Conservation (phyloP, 192 early-diverging fungal species). For the Backusella macrospora region DNA sequence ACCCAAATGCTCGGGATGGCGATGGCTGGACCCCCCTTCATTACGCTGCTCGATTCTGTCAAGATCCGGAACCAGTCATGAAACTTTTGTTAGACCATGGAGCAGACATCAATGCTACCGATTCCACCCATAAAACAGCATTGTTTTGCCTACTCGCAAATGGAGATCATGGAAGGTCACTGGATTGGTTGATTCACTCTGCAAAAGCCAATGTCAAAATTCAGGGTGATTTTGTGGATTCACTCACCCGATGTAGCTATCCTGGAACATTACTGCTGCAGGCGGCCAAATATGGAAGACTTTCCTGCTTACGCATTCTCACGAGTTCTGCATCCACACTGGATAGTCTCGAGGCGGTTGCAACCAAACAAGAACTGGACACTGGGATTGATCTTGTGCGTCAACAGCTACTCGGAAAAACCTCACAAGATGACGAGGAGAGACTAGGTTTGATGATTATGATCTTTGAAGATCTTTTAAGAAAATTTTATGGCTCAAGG, state of each 20-base stretch:
- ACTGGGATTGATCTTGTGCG: slow-evolving; percentile 15
- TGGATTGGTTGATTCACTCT: slow-evolving; percentile 25
- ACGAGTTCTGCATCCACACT: slow-evolving; percentile 14
- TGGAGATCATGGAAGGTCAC: slow-evolving; percentile 24
- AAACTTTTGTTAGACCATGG: slow-evolving; percentile 29
- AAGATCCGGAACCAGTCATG: slow-evolving; percentile 17
- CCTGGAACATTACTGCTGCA: slow-evolving; percentile 32
- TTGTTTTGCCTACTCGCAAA: slow-evolving; percentile 39
- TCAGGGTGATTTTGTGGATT: slow-evolving; percentile 31
- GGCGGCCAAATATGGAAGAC: slow-evolving; percentile 37
- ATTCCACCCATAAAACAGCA: slow-evolving; percentile 30
- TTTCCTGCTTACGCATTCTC: slow-evolving; percentile 26
- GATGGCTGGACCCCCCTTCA: slow-evolving; percentile 65
- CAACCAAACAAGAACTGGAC: slow-evolving; percentile 15
- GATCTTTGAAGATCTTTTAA: slow-evolving; percentile 8
- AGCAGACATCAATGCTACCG: slow-evolving; percentile 37
- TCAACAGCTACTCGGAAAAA: slow-evolving; percentile 1
- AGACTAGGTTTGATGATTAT: slow-evolving; percentile 5
- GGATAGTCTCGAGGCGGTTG: not conserved
- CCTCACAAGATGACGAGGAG: not conserved
- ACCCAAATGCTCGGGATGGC: slow-evolving; percentile 62
- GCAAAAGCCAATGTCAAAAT: slow-evolving; percentile 18
- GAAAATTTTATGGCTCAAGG: not conserved
- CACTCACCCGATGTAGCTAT: slow-evolving; percentile 11
- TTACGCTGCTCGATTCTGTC: slow-evolving; percentile 39